phyloP scores from a whole-genome alignment of 257 asterid species.

The Mentha longifolia region DNA sequence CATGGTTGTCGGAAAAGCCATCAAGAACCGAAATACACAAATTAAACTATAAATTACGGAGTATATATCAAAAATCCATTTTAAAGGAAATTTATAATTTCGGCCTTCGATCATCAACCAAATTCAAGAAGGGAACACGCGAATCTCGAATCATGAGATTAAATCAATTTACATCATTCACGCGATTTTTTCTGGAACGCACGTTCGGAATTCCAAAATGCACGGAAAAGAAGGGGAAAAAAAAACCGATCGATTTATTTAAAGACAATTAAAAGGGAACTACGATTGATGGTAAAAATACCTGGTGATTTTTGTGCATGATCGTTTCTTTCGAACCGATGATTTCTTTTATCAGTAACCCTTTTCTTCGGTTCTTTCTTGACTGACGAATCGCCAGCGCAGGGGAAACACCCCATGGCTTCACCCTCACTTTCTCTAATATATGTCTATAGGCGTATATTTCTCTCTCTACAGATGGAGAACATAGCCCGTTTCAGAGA shows the following conservation, averaged over 20 bases:
- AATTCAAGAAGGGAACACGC: slow-evolving; percentile 21
- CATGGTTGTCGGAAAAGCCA: neutral
- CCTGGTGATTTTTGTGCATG: slow-evolving; percentile 43
- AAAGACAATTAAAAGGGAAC: neutral
- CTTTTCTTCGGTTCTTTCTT: slow-evolving; percentile 46
- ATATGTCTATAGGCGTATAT: slow-evolving; percentile 13
- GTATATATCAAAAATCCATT: neutral
- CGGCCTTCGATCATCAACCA: slow-evolving; percentile 17
- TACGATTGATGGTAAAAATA: slow-evolving; percentile 23
- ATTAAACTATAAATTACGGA: neutral
- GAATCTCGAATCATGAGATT: slow-evolving; percentile 19
- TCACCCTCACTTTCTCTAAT: slow-evolving; percentile 18
- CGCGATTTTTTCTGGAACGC: slow-evolving; percentile 17
- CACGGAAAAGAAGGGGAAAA: neutral
- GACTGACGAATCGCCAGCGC: slow-evolving; percentile 62
- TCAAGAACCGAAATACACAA: neutral
- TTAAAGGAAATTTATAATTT: too few relatives aligned
- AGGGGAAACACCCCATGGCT: slow-evolving; percentile 77
- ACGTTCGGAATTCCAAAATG: slow-evolving; percentile 27
- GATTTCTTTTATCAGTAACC: slow-evolving; percentile 14
- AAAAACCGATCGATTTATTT: neutral
- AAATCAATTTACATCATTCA: neutral
- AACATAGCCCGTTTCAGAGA: slow-evolving; percentile 29
- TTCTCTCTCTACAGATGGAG: slow-evolving; percentile 27
- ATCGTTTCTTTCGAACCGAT: too few relatives aligned